These are phyloP conservation scores for Tolypocladium cylindrosporum DNA, from an alignment of 2,329 filamentous ascomycete species.

Conservation along the genomic window DNA sequence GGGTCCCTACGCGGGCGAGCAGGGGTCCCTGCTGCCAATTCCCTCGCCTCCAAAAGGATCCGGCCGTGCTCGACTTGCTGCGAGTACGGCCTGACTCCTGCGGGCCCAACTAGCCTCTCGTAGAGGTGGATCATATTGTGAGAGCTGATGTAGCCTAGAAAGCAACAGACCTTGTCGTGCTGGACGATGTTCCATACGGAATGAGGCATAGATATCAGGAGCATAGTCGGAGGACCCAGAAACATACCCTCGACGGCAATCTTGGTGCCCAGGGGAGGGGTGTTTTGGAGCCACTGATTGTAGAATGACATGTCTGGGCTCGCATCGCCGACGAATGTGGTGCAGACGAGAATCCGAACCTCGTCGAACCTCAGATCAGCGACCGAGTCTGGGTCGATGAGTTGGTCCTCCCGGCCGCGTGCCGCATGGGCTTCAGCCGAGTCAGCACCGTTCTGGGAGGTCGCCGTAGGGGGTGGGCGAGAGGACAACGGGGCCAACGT, in stretches of 20 bases:
- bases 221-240: slow-evolving; percentile 54
- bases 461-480: slow-evolving; percentile 13
- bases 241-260: slow-evolving; percentile 60
- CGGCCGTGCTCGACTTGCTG: slow-evolving; percentile 48
- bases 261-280: slow-evolving; percentile 44
- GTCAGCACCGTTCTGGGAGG: slow-evolving; percentile 17
- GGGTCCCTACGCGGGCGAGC: slow-evolving; percentile 16
- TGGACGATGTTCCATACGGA: slow-evolving; percentile 55
- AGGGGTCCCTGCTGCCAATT: slow-evolving; percentile 28
- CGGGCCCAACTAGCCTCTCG: slow-evolving; percentile 42
- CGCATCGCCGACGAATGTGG: slow-evolving; percentile 55
- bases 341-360: slow-evolving; percentile 53
- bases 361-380: slow-evolving; percentile 52
- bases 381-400: slow-evolving; percentile 37
- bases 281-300: slow-evolving; percentile 54
- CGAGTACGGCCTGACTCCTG: slow-evolving; percentile 32
- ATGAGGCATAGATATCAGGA: slow-evolving; percentile 56
- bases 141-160: slow-evolving; percentile 54
- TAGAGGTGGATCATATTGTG: slow-evolving; percentile 59
- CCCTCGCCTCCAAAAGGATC: slow-evolving; percentile 44
- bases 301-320: slow-evolving; percentile 57
- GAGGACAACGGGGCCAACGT: slow-evolving; percentile 38
- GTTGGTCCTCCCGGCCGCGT: slow-evolving; percentile 23
- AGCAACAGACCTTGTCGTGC: slow-evolving; percentile 57
- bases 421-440: slow-evolving; percentile 10